These are phyloP conservation scores for Eucalyptus fibrosa DNA, from an alignment of 345 rosid species.

Conservation along the genomic window DNA sequence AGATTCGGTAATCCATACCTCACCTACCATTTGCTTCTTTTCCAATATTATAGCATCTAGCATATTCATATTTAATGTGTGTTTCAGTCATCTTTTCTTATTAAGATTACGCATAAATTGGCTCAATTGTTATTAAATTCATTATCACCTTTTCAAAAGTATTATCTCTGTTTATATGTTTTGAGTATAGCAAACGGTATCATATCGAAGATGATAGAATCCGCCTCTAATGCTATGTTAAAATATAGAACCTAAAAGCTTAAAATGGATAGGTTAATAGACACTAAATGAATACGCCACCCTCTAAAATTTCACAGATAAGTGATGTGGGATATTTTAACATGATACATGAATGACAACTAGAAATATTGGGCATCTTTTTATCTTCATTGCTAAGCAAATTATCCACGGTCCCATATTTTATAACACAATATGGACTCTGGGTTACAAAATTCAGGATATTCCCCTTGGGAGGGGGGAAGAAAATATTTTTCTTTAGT, in stretches of 20 bases:
- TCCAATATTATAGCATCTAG: background rate
- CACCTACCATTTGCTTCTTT: background rate
- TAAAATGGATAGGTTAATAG: background rate
- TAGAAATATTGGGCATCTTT: background rate
- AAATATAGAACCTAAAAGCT: background rate
- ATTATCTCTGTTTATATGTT: no score
- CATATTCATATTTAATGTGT: background rate
- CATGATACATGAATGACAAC: background rate
- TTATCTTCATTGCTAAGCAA: background rate
- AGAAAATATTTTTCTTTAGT: no score
- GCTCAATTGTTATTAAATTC: background rate
- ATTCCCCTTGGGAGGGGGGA: no score
- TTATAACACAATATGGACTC: no score
- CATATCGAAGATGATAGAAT: rapidly evolving
- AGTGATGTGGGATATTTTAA: background rate
- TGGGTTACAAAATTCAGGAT: no score
- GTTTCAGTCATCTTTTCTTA: background rate
- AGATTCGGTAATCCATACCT: background rate
- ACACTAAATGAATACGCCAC: rapidly evolving
- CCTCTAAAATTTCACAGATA: background rate
- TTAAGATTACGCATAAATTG: background rate
- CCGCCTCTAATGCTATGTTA: background rate
- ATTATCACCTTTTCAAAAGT: background rate
- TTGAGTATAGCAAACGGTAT: background rate
- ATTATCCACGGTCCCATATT: background rate